Base-by-base conservation (phyloP, 1,284 basidiomycete genomes). In the Sporisorium graminicola region DNA sequence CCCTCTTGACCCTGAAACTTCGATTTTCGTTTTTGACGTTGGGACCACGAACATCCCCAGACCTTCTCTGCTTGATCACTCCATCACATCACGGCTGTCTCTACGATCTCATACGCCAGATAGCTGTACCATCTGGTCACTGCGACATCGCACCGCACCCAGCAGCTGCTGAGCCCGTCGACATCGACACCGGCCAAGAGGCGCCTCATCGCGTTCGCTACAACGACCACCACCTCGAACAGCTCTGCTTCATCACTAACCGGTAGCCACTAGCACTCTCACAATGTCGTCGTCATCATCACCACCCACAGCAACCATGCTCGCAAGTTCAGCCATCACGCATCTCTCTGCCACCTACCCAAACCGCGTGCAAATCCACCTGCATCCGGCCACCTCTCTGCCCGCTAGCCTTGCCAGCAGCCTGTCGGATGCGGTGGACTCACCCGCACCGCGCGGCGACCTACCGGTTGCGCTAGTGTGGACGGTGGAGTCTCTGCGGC, bases 381-480 rank as follows among this genome's bases (percentile, higher is more conserved):
- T 74, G 4, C 65, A 74, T 22, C 64, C 63, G 1, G 33, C 58
- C 0, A 31, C 69, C 0, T 50, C 40, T 3, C 40, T 71, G 1
- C 63, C 68, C 2, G 35, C 22, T 13, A 13, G 22, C 18, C 35
- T 47, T 8, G 31, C 24, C 22, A 13, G 12, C 37, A 10, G 12
- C 0, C 22, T 31, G 3, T 20, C 37, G 7, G 31, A 6, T 2
- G 33, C n/a, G 14, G n/a, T n/a, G n/a, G n/a, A 20, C 13, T 47
- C 58, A 5, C 55, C 46, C 37, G 5, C 2, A 5, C 3, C 37
- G 16, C 27, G 16, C 16, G 5, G 18, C 18, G 20, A 29, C 14
- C 35, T 67, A 5, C 53, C 54, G 1, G 60, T 74, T 2, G 63
- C 72, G 22, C 33, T 75, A 10, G 54, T 75, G 8, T 78, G 76